Percentiles rank a stretch among this genome's conserved stretches.
phyloP scores from a whole-genome alignment of 1,284 basidiomycete species.

The Rhodotorula sp. region DNA sequence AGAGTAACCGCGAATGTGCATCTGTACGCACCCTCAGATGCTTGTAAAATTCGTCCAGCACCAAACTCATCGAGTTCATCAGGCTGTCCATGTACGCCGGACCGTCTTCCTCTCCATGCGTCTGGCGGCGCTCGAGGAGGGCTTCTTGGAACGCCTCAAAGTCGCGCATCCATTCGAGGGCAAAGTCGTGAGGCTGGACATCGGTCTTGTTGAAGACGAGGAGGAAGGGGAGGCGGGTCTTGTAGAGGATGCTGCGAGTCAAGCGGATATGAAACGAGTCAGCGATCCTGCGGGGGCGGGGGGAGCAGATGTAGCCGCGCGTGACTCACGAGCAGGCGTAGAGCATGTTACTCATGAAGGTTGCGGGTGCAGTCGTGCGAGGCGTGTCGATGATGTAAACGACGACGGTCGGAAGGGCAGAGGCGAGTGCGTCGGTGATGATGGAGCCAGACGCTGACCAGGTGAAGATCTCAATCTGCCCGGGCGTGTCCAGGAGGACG shows the following conservation, averaged over 20 bases:
- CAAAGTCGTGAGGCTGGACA: slow-evolving; percentile 80
- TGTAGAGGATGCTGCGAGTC: slow-evolving; percentile 82
- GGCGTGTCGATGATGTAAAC: slow-evolving; percentile 99
- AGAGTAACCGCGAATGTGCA: background rate
- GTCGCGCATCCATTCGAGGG: slow-evolving; percentile 96
- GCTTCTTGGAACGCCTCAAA: slow-evolving; percentile 71
- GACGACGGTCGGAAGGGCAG: slow-evolving; percentile 86
- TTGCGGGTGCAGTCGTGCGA: slow-evolving; percentile 88
- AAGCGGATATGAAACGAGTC: no score
- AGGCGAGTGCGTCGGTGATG: slow-evolving; percentile 96
- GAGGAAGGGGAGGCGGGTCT: slow-evolving; percentile 94
- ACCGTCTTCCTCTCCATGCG: slow-evolving; percentile 64
- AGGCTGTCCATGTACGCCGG: slow-evolving; percentile 97
- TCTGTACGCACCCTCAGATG: slow-evolving; percentile 70
- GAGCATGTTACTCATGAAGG: slow-evolving; percentile 99
- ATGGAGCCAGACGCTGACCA: slow-evolving; percentile 99
- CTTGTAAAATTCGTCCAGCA: slow-evolving; percentile 98
- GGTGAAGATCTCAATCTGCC: slow-evolving; percentile 99
- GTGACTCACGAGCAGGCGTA: slow-evolving; percentile 91
- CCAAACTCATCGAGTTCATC: slow-evolving; percentile 98
- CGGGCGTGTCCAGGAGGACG: slow-evolving; percentile 93
- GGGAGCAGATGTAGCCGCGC: background rate
- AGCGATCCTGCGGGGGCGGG: background rate
- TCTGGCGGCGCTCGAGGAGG: slow-evolving; percentile 48
- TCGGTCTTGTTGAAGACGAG: slow-evolving; percentile 99